These are phyloP conservation scores for Syzygium jambos DNA, from an alignment of 345 rosid species.

Conservation along the genomic window DNA sequence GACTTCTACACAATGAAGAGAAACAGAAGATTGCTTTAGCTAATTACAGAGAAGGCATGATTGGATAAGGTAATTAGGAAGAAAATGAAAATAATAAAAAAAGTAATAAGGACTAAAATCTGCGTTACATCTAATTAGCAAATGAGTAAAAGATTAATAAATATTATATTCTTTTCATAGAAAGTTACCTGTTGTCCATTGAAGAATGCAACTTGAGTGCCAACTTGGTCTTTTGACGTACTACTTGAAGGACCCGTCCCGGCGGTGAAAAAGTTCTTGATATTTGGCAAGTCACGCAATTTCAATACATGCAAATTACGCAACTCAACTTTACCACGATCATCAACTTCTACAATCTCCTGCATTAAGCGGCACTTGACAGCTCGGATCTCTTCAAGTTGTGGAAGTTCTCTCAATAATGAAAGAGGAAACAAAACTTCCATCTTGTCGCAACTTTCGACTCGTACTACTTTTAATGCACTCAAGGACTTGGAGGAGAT, in stretches of 20 bases:
- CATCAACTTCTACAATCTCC: neutral
- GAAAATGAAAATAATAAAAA: neutral
- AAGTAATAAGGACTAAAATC: accelerated
- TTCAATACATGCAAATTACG: accelerated
- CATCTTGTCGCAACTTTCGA: accelerated
- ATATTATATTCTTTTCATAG: neutral
- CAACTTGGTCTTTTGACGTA: accelerated
- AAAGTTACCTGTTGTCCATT: neutral
- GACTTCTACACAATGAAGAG: neutral
- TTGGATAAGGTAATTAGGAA: too few relatives aligned
- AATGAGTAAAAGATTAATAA: too few relatives aligned
- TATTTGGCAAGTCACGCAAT: accelerated
- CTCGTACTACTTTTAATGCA: neutral
- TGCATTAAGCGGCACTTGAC: accelerated
- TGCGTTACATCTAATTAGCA: accelerated
- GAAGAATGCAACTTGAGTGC: neutral
- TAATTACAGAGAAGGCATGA: too few relatives aligned
- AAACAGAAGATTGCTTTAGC: too few relatives aligned
- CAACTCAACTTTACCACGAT: neutral
- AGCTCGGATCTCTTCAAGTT: accelerated
- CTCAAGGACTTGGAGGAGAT: neutral
- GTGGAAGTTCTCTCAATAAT: accelerated
- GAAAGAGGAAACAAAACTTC: neutral
- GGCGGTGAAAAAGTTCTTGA: accelerated
- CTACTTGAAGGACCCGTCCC: accelerated